Conservation (phyloP, 2,329 filamentous ascomycete genomes). For the Cladosporium sp. region DNA sequence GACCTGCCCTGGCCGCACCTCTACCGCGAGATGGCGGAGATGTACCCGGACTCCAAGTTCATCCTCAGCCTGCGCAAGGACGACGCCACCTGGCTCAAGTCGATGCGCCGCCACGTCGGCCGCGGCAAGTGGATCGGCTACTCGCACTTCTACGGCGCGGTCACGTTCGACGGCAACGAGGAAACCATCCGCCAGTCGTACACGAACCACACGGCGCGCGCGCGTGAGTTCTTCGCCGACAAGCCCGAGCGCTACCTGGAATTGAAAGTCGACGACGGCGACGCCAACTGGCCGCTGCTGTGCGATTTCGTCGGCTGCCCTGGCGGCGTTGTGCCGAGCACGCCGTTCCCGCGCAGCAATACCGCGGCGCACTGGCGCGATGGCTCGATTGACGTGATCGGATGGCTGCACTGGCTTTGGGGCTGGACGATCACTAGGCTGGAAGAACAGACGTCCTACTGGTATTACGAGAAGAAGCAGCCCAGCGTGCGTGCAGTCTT, state of each 20-base stretch:
- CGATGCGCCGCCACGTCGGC: constrained; percentile 26
- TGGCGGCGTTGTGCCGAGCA: constrained; percentile 14
- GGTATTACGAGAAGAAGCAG: constrained; percentile 21
- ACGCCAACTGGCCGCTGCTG: constrained; percentile 22
- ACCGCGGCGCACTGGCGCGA: constrained; percentile 26
- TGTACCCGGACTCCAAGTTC: constrained; percentile 28
- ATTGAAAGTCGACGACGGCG: constrained; percentile 22
- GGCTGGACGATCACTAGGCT: constrained; percentile 26
- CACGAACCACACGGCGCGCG: constrained; percentile 21
- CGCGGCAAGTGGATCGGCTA: constrained; percentile 25
- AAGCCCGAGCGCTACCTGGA: constrained; percentile 20
- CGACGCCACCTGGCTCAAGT: constrained; percentile 27
- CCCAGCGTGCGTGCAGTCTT: constrained; percentile 18
- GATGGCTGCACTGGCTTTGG: constrained; percentile 23
- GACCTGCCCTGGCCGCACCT: constrained; percentile 29
- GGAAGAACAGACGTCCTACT: constrained; percentile 23
- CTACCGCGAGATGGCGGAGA: constrained; percentile 26
- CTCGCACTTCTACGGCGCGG: constrained; percentile 23
- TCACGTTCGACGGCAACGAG: constrained; percentile 21
- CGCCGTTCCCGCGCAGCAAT: constrained; percentile 25
- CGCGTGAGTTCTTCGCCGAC: constrained; percentile 21
- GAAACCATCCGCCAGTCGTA: constrained; percentile 23
- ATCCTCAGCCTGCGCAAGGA: constrained; percentile 27
- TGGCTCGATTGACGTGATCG: constrained; percentile 16
- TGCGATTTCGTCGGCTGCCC: constrained; percentile 21